Percentiles rank a stretch among this genome's conserved stretches.
These are phyloP conservation scores for Starmerella geochares DNA, from an alignment of 805 yeast genomes.

Conservation along the genomic window DNA sequence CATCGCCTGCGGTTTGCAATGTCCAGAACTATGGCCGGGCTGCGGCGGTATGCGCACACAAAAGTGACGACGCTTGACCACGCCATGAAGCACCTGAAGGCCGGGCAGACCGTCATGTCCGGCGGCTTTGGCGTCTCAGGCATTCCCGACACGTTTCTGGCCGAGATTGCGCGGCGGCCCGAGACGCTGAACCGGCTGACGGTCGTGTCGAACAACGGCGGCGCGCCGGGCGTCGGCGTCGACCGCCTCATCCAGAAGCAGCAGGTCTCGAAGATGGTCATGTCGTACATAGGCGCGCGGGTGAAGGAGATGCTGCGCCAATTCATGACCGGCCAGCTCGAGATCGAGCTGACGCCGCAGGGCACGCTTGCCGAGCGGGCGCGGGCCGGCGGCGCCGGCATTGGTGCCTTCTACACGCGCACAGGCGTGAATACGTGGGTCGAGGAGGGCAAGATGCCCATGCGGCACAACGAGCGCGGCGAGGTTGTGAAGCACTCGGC, in stretches of 20 bases:
- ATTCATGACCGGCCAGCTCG: conserved; percentile 38
- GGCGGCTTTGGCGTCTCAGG: conserved; percentile 46
- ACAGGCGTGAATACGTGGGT: conserved; percentile 47
- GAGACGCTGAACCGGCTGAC: conserved; percentile 33
- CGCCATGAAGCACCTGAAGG: conserved; percentile 23
- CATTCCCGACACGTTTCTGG: conserved; percentile 38
- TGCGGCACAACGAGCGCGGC: conserved; percentile 34
- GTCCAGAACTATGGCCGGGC: background rate
- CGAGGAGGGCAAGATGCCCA: conserved; percentile 41
- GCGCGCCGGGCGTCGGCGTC: conserved; percentile 39
- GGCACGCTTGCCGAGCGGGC: conserved; percentile 44
- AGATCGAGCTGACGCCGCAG: conserved; percentile 42
- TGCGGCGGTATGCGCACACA: conserved; percentile 11
- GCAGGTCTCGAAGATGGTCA: conserved; percentile 39
- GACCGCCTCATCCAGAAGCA: conserved; percentile 36
- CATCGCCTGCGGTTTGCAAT: background rate
- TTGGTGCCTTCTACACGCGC: conserved; percentile 42
- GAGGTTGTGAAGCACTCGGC: conserved; percentile 33
- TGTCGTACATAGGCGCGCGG: conserved; percentile 39
- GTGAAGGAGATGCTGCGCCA: conserved; percentile 36
- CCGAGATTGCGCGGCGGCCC: conserved; percentile 32
- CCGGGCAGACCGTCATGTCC: conserved; percentile 34
- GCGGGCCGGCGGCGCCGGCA: conserved; percentile 42
- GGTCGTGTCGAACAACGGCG: conserved; percentile 43
- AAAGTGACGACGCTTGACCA: conserved; percentile 22